A percentile compares a stretch with the other conserved stretches of the same genome.
Conservation (phyloP, 164 flowering plant genomes). For the Kalanchoe fedtschenkoi region DNA sequence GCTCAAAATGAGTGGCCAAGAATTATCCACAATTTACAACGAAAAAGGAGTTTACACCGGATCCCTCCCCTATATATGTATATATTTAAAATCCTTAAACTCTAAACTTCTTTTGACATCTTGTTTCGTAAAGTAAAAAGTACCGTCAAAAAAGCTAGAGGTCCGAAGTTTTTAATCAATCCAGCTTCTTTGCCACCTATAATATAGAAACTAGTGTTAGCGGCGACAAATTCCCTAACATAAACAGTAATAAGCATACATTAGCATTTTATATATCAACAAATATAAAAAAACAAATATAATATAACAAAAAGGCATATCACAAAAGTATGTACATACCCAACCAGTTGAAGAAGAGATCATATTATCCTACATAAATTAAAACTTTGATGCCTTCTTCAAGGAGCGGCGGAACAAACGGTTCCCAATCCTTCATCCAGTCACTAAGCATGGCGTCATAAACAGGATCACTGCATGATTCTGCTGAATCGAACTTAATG, state of each 20-base stretch:
- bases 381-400: slow-evolving; percentile 61
- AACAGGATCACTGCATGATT: slow-evolving; percentile 59
- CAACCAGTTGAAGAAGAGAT: slow-evolving; percentile 79
- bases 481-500: slow-evolving; percentile 51
- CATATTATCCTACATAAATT: slow-evolving; percentile 72
- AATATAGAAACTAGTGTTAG: slow-evolving; percentile 33
- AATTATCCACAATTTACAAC: too few species aligned
- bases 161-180: slow-evolving; percentile 45
- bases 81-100: too few species aligned
- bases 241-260: not conserved
- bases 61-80: too few species aligned
- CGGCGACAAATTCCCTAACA: slow-evolving; percentile 43
- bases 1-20: too few species aligned
- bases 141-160: slow-evolving; percentile 79
- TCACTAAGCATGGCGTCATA: slow-evolving; percentile 60
- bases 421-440: slow-evolving; percentile 69
- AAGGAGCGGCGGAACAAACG: slow-evolving; percentile 51
- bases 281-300: too few species aligned
- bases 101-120: too few species aligned
- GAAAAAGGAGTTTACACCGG: too few species aligned
- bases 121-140: too few species aligned
- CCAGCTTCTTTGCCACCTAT: slow-evolving; percentile 73
- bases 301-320: too few species aligned
- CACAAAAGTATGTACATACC: too few species aligned
- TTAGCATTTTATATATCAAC: not conserved